These are phyloP conservation scores for Curvularia spicifera DNA, from an alignment of 2,329 filamentous ascomycete species.

Conservation along the genomic window DNA sequence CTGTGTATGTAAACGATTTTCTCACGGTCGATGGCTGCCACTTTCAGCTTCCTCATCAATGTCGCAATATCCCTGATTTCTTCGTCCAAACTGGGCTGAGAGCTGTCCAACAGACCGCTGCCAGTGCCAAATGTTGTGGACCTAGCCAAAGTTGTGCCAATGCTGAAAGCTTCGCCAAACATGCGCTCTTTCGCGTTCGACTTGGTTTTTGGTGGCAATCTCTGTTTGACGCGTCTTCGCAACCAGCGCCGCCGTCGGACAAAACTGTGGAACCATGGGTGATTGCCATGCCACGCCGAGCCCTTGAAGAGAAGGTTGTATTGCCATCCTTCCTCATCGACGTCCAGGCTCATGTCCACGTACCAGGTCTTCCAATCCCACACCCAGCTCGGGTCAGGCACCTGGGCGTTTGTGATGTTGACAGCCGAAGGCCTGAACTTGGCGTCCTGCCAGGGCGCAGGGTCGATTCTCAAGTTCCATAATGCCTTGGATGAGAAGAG, in stretches of 20 bases:
- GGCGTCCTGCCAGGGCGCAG: conserved; percentile 81
- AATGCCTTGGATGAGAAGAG: conserved; percentile 89
- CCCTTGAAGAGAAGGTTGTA: conserved; percentile 84
- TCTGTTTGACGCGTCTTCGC: conserved; percentile 74
- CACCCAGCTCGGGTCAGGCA: conserved; percentile 93
- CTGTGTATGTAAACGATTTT: conserved; percentile 83
- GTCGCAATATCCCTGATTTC: conserved; percentile 70
- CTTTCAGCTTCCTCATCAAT: conserved; percentile 71
- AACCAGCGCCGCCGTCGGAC: conserved; percentile 91
- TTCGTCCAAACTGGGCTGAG: conserved; percentile 53
- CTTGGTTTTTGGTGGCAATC: conserved; percentile 44
- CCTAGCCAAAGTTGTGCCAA: conserved; percentile 45
- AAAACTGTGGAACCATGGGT: conserved; percentile 92
- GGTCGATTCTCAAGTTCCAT: conserved; percentile 75
- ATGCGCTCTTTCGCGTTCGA: conserved; percentile 41
- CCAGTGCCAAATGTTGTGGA: conserved; percentile 56
- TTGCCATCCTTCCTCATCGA: conserved; percentile 93
- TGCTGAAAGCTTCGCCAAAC: conserved; percentile 49
- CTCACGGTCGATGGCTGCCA: conserved; percentile 83
- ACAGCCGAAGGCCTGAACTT: conserved; percentile 63
- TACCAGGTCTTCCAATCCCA: conserved; percentile 81
- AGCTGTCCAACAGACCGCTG: conserved; percentile 28
- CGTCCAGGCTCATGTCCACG: conserved; percentile 78
- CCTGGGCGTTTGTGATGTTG: conserved; percentile 83
- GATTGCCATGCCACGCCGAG: conserved; percentile 78